phyloP scores from a whole-genome alignment of 164 flowering plant genomes.

The Vitis vinifera region ASM3070453v1 NC_081810.1:19403501-19404000 shows the following conservation, averaged over 20 bases:
- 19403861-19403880: not conserved
- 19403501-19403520: too few species aligned
- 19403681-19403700: conserved; percentile 90
- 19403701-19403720: conserved; percentile 97
- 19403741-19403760: conserved; percentile 77
- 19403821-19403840: not conserved
- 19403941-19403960: conserved; percentile 6
- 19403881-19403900: too few species aligned
- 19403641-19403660: too few species aligned
- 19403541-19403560: too few species aligned
- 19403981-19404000: conserved; percentile 68
- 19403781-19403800: conserved; percentile 14
- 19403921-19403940: not conserved
- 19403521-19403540: too few species aligned
- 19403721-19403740: conserved; percentile 89
- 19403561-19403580: too few species aligned
- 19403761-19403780: conserved; percentile 90
- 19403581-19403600: too few species aligned
- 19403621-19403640: too few species aligned
- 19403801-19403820: not conserved
- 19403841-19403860: not conserved
- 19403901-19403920: not conserved
- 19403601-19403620: too few species aligned
- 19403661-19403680: not conserved
- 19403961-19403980: conserved; percentile 59